Percentiles rank a stretch among this genome's conserved stretches.
Conservation (phyloP, 2,329 filamentous ascomycete species). For the Cryphonectria nitschkei region DNA sequence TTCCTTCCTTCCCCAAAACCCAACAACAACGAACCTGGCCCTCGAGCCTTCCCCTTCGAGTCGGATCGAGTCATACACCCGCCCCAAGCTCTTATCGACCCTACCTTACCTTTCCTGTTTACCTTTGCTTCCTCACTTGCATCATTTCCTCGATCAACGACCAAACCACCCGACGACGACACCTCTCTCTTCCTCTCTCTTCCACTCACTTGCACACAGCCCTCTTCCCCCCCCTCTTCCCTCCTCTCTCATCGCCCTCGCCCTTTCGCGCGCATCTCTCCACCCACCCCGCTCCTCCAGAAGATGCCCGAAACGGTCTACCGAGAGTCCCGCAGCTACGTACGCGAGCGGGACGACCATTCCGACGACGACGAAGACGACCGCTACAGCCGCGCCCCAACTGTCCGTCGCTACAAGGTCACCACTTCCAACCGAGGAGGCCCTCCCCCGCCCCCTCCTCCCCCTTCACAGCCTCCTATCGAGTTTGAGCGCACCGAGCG, state of each 20-base stretch:
- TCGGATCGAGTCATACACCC: not conserved
- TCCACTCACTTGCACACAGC: no score
- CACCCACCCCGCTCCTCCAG: constrained; percentile 2
- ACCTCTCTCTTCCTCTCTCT: not conserved
- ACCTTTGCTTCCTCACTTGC: not conserved
- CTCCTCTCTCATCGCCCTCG: not conserved
- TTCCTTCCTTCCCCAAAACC: not conserved
- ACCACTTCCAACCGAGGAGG: constrained; percentile 36
- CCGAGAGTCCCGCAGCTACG: constrained; percentile 40
- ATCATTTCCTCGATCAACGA: constrained; percentile 9
- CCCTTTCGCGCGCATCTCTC: constrained; percentile 18
- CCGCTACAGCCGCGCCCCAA: constrained; percentile 44
- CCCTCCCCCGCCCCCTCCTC: not conserved
- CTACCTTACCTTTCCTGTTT: no score
- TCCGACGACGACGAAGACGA: constrained; percentile 53
- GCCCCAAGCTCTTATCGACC: no score
- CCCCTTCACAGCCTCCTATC: constrained; percentile 29
- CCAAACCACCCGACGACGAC: not conserved
- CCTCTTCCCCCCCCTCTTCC: not conserved
- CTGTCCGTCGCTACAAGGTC: constrained; percentile 59
- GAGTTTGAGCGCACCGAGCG: constrained; percentile 46
- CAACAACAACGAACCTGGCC: no score
- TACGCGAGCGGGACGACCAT: constrained; percentile 37
- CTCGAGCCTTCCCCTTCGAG: not conserved
- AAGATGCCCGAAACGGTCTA: constrained; percentile 39